Evolutionary conservation across 2,329 filamentous ascomycete genomes (phyloP), one percentile per base, ranked within the genome.

Genomic region (Colletotrichum spinosum): DNA sequence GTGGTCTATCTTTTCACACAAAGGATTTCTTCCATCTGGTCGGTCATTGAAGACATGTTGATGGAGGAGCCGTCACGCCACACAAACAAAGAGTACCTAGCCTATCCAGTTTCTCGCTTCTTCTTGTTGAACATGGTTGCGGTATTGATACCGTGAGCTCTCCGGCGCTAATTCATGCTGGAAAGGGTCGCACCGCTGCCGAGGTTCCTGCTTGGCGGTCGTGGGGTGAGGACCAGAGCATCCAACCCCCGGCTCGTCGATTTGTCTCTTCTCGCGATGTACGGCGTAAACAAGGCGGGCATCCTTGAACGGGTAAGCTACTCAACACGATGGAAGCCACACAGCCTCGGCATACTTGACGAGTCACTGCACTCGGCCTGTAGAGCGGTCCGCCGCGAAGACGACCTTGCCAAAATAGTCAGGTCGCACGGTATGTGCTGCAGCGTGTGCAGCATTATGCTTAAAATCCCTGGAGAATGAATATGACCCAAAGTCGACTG

Each of bases 141-240:
- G 12, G 8, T 8, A 12, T 13, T 34, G n/a, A 13, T 11, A 35
- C 50, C 38, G 37, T 5, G 25, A 1, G 25, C 25, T 25, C 25
- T 25, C 25, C 25, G 25, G 25, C 25, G 25, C 25, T 25, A 25
- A 4, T 25, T 25, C 3, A 48, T 46, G 33, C 34, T 34, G n/a
- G 15, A 8, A 15, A 35, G 55, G 37, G 11, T 17, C 33, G 35
- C 13, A 17, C 50, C 50, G 17, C 42, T 39, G 41, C 57, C 42
- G 50, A 48, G 50, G 48, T 25, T 17, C 41, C n/a, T 35, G 35
- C 35, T 38, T 12, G 11, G 17, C 51, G 25, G 25, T 25, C 25
- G 35, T 60, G 50, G 35, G 57, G 42, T 54, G 50, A 25, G 13
- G 34, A 11, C 13, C 37, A 33, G 25, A 25, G 25, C 25, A 25